A percentile compares a stretch with the other conserved stretches of the same genome.
These are phyloP conservation scores for Pseudonitzschia multiseries DNA, from an alignment of 108 stramenopile species.

Conservation along the genomic window DNA sequence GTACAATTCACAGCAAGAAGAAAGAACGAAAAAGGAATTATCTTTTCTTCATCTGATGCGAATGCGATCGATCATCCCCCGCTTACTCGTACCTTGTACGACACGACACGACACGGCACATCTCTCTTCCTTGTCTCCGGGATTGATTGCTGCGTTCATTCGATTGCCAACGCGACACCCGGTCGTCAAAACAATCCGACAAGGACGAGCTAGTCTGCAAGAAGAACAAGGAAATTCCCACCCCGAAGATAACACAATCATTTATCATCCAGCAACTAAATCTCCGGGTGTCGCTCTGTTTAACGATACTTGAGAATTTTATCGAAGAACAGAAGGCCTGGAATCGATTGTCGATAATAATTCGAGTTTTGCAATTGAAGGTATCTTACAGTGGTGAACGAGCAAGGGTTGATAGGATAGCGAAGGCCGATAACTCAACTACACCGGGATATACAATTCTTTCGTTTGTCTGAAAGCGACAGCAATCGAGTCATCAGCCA, in stretches of 20 bases:
- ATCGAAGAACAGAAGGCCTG: not conserved
- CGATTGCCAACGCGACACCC: not conserved
- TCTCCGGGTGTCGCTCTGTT: not conserved
- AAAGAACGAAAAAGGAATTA: constrained; percentile 1
- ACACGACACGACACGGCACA: not conserved
- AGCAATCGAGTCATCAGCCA: not conserved
- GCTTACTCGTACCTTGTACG: no score
- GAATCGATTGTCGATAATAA: not conserved
- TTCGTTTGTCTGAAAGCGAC: not conserved
- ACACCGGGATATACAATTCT: not conserved
- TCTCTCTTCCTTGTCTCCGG: not conserved
- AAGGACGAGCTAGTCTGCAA: no score
- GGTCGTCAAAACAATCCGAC: no score
- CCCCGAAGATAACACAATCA: not conserved
- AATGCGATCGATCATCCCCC: not conserved
- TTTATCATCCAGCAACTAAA: not conserved
- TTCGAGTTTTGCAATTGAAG: not conserved
- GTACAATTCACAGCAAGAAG: not conserved
- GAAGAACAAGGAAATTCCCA: not conserved
- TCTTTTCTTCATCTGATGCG: constrained; percentile 4
- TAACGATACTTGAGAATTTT: not conserved
- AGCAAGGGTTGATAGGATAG: not conserved
- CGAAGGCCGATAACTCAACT: not conserved
- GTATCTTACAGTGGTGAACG: not conserved
- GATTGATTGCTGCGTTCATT: not conserved